Conservation (phyloP, 1,139 yeast species). For the Pichia sp. region DNA sequence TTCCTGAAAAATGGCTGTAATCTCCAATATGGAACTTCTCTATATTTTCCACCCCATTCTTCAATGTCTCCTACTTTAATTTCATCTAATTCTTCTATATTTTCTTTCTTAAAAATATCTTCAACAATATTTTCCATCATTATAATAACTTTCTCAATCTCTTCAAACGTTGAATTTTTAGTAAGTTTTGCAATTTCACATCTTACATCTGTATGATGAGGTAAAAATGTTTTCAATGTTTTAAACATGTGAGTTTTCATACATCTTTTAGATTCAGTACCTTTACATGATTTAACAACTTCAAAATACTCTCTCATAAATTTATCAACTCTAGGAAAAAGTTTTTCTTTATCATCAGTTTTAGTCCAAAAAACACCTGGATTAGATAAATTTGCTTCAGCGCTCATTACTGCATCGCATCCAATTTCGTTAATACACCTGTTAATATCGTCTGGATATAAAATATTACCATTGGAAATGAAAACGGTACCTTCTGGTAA, state of each 20-base stretch:
- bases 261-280: constrained; percentile 71
- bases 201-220: constrained; percentile 70
- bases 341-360: constrained; percentile 50
- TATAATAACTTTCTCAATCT: constrained; percentile 64
- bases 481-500: constrained; percentile 80
- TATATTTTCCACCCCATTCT: constrained; percentile 77
- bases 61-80: constrained; percentile 50
- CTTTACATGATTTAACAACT: constrained; percentile 59
- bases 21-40: constrained; percentile 91
- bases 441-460: constrained; percentile 73
- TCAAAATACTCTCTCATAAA: constrained; percentile 84
- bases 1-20: constrained; percentile 92
- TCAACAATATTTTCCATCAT: constrained; percentile 63
- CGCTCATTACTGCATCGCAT: constrained; percentile 95
- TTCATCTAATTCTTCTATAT: constrained; percentile 44
- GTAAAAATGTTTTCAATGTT: constrained; percentile 70
- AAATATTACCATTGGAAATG: constrained; percentile 87
- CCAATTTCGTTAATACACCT: constrained; percentile 57
- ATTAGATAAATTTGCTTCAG: constrained; percentile 89
- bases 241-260: constrained; percentile 94
- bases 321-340: constrained; percentile 80
- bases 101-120: constrained; percentile 43
- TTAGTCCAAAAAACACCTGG: constrained; percentile 82
- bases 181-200: constrained; percentile 57
- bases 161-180: constrained; percentile 41